Conservation (phyloP, 768 basidiomycete species). For the Boletus sp. region DNA sequence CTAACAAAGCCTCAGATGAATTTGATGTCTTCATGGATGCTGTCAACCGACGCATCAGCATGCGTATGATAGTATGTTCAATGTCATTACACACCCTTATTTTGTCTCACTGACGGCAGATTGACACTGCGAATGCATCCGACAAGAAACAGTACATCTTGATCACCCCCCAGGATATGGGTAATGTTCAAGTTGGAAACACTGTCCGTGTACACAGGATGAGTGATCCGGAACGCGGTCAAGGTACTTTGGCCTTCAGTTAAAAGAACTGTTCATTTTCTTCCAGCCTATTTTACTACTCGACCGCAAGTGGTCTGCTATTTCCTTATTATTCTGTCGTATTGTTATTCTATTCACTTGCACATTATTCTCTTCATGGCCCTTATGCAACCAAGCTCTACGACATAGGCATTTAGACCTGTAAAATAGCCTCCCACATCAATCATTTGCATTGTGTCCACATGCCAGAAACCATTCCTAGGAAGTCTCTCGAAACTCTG, state of each 20-base stretch:
- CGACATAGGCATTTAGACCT: neutral
- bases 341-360: slow-evolving; percentile 11
- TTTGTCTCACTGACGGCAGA: slow-evolving; percentile 41
- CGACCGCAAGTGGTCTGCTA: neutral
- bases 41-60: slow-evolving; percentile 86
- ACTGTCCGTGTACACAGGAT: slow-evolving; percentile 76
- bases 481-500: slow-evolving; percentile 2
- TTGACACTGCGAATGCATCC: slow-evolving; percentile 84
- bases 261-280: slow-evolving; percentile 1
- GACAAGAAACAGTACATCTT: slow-evolving; percentile 92
- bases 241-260: slow-evolving; percentile 42
- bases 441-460: neutral
- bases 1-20: slow-evolving; percentile 59
- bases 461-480: neutral
- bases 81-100: neutral
- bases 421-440: neutral
- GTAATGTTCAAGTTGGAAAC: slow-evolving; percentile 61
- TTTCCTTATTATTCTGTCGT: neutral
- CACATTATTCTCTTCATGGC: neutral
- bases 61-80: slow-evolving; percentile 85
- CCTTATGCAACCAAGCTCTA: neutral
- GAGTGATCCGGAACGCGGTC: slow-evolving; percentile 75
- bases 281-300: neutral
- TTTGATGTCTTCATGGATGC: slow-evolving; percentile 99
- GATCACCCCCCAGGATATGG: slow-evolving; percentile 95